Percentiles rank a stretch among this genome's conserved stretches.
phyloP scores from a whole-genome alignment of 768 basidiomycete species.

The Fistulinella prunicolor region DNA sequence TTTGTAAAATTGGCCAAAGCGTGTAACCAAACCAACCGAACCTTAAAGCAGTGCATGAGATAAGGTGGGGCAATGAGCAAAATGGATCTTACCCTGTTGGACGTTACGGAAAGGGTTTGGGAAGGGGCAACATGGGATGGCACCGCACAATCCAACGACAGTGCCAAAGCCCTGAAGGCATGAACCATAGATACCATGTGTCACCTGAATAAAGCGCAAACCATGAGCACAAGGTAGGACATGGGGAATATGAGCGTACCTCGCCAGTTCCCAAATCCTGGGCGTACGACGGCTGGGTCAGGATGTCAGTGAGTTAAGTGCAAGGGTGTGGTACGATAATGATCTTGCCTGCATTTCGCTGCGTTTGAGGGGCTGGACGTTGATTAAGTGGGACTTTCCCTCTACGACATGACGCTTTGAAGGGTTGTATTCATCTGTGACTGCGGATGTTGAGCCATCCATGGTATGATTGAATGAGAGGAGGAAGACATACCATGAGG shows the following conservation, averaged over 20 bases:
- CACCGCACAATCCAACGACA: constrained; percentile 65
- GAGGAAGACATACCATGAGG: constrained; percentile 49
- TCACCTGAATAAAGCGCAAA: constrained; percentile 43
- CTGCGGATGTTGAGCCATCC: constrained; percentile 35
- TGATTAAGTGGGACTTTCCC: constrained; percentile 50
- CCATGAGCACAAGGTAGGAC: not conserved
- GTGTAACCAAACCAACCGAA: constrained; percentile 85
- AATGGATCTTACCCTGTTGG: constrained; percentile 58
- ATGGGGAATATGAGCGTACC: constrained; percentile 29
- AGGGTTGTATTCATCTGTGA: constrained; percentile 56
- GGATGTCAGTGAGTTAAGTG: constrained; percentile 6
- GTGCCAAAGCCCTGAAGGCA: constrained; percentile 69
- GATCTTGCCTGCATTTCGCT: constrained; percentile 79
- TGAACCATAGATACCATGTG: constrained; percentile 84
- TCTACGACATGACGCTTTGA: constrained; percentile 32
- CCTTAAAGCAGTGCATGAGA: constrained; percentile 43
- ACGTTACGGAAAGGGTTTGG: constrained; percentile 88
- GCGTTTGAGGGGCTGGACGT: constrained; percentile 81
- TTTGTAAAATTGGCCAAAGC: constrained; percentile 96
- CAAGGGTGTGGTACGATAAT: not conserved
- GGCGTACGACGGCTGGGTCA: constrained; percentile 76
- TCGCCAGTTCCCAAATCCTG: constrained; percentile 79
- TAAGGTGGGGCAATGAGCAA: constrained; percentile 2
- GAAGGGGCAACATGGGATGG: constrained; percentile 79
- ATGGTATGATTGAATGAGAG: not conserved